A percentile compares a stretch with the other conserved stretches of the same genome.
These are phyloP conservation scores for Pharus latifolius DNA, from an alignment of 176 grass and related monocot genomes.

Conservation along the genomic window DNA sequence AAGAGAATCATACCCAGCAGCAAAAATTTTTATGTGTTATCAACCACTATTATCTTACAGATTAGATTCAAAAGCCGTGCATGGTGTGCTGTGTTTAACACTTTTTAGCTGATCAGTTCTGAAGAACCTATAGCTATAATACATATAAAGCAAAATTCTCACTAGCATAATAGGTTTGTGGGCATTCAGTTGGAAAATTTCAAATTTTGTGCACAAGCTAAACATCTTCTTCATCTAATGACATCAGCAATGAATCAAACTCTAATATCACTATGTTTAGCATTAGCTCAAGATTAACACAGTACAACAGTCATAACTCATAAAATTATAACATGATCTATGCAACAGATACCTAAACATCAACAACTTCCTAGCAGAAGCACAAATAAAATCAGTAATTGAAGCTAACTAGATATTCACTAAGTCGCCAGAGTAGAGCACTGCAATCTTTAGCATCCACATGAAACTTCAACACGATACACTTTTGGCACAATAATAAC, in stretches of 20 bases:
- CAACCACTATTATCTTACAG: too few species aligned
- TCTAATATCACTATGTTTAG: neutral
- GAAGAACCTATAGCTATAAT: neutral
- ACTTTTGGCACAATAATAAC: neutral
- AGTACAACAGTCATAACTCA: neutral
- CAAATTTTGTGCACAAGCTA: neutral
- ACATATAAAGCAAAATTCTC: neutral
- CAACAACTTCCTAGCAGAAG: neutral
- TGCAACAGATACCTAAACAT: neutral
- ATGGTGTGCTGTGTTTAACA: neutral
- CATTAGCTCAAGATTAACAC: neutral
- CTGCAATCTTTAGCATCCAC: neutral
- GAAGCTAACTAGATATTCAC: constrained; percentile 1
- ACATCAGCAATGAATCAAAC: neutral
- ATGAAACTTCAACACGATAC: neutral
- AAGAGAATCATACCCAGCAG: too few species aligned
- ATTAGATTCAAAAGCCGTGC: neutral
- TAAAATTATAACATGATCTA: neutral
- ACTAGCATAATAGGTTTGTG: neutral
- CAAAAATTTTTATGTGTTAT: too few species aligned
- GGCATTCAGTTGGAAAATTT: neutral
- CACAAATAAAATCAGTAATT: neutral
- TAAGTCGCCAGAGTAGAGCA: neutral
- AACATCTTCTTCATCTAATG: neutral
- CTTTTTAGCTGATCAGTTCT: neutral